Percentiles rank a stretch among this genome's conserved stretches.
These are phyloP conservation scores for Monosporascus ibericus DNA, from an alignment of 2,329 filamentous ascomycete genomes.

Conservation along the genomic window DNA sequence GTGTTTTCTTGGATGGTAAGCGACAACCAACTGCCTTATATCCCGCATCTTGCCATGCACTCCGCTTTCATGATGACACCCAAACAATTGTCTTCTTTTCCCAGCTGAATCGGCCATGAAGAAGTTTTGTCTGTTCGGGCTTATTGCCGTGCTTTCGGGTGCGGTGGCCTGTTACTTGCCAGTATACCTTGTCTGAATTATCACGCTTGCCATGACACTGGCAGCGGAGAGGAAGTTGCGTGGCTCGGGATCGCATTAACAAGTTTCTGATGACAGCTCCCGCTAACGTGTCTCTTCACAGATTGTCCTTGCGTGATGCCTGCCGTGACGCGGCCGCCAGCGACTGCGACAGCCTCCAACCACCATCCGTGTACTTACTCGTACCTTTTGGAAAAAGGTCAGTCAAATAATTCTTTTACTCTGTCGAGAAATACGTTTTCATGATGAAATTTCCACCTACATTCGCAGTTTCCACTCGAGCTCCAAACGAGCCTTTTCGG, in stretches of 20 bases:
- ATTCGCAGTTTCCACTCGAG: constrained; percentile 91
- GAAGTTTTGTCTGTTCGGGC: constrained; percentile 64
- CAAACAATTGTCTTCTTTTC: constrained; percentile 74
- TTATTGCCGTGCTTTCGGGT: constrained; percentile 36
- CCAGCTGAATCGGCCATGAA: constrained; percentile 84
- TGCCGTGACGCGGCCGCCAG: too few species aligned
- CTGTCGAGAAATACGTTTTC: constrained; percentile 1
- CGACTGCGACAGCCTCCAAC: too few species aligned
- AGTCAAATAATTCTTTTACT: constrained; percentile 7
- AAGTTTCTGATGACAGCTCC: too few species aligned
- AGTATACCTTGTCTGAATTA: constrained; percentile 75
- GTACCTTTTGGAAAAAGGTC: constrained; percentile 6
- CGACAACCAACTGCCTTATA: not conserved
- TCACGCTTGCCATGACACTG: constrained; percentile 1
- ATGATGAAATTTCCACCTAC: constrained; percentile 71
- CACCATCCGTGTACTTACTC: too few species aligned
- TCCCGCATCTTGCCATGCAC: constrained; percentile 2
- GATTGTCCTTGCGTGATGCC: too few species aligned
- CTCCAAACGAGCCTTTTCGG: constrained; percentile 58
- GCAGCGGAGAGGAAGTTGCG: too few species aligned
- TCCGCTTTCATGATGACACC: constrained; percentile 62
- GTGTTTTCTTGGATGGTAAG: too few species aligned
- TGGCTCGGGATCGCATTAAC: too few species aligned
- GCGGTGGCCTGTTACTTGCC: constrained; percentile 76
- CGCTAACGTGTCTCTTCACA: too few species aligned